phyloP scores from a whole-genome alignment of 202 grass and related monocot genomes.

The Zizania palustris region DNA sequence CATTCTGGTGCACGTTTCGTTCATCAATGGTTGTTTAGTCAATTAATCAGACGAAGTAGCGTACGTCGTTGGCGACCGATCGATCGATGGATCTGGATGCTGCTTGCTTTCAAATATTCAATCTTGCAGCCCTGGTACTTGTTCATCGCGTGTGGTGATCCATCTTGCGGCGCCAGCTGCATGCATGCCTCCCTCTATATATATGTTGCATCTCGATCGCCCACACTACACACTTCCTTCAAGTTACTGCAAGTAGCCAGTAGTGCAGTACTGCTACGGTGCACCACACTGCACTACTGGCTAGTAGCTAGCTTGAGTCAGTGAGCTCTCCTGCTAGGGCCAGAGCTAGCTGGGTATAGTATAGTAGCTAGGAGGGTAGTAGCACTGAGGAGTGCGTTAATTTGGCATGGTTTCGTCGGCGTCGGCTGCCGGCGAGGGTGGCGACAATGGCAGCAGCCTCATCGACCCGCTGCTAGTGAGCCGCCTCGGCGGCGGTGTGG shows the following conservation, averaged over 20 bases:
- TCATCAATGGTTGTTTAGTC: not conserved
- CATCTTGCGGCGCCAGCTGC: no score
- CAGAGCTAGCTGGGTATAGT: not conserved
- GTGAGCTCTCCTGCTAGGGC: not conserved
- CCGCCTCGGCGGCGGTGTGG: not conserved
- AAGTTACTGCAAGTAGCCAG: no score
- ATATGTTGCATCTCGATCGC: not conserved
- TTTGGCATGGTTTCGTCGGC: constrained; percentile 33
- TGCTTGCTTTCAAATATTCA: not conserved
- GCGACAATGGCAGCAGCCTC: constrained; percentile 32
- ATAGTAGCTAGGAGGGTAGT: not conserved
- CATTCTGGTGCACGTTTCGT: not conserved
- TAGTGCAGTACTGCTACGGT: no score
- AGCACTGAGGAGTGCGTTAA: not conserved
- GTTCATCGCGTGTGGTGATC: no score
- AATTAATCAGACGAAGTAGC: no score
- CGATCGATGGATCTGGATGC: not conserved
- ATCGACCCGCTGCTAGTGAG: constrained; percentile 37
- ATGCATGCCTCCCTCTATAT: not conserved
- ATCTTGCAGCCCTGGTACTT: not conserved
- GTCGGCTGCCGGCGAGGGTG: not conserved
- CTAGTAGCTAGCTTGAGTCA: not conserved
- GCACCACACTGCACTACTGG: not conserved
- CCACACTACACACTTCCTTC: not conserved
- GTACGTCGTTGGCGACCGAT: no score